These are phyloP conservation scores for Geoglossum cookeanum DNA, from an alignment of 2,329 filamentous ascomycete genomes.

Conservation along the genomic window DNA sequence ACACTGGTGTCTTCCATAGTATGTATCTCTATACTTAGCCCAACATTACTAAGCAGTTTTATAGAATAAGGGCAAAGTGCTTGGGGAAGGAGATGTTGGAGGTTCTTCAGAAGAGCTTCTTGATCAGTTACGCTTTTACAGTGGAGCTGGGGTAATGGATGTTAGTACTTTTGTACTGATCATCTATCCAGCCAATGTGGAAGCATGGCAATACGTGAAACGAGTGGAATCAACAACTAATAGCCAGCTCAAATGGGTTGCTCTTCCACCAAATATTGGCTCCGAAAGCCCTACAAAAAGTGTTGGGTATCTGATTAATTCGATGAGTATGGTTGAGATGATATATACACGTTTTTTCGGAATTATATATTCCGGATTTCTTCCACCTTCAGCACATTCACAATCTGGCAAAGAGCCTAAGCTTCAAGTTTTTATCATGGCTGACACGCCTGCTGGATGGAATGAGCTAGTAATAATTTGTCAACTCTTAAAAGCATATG, in stretches of 20 bases:
- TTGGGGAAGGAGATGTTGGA: neutral
- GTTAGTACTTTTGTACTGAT: neutral
- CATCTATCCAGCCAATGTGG: neutral
- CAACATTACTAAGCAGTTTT: neutral
- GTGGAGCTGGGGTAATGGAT: neutral
- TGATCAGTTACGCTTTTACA: neutral
- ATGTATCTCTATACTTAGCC: no score
- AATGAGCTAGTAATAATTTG: neutral
- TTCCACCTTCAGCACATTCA: neutral
- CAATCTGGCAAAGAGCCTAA: neutral
- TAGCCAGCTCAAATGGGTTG: neutral
- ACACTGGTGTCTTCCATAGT: neutral
- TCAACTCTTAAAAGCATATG: neutral
- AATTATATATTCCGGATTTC: neutral
- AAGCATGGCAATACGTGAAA: constrained; percentile 2
- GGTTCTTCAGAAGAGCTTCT: neutral
- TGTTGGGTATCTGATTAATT: neutral
- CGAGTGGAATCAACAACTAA: neutral
- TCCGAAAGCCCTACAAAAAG: neutral
- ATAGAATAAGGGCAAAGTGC: neutral
- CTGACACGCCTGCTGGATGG: neutral
- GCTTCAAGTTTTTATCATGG: neutral
- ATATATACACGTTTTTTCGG: neutral
- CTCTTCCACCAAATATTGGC: neutral
- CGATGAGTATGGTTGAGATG: neutral